Base-by-base conservation (phyloP, 192 early-diverging fungal genomes). In the Coemansia sp. region DNA sequence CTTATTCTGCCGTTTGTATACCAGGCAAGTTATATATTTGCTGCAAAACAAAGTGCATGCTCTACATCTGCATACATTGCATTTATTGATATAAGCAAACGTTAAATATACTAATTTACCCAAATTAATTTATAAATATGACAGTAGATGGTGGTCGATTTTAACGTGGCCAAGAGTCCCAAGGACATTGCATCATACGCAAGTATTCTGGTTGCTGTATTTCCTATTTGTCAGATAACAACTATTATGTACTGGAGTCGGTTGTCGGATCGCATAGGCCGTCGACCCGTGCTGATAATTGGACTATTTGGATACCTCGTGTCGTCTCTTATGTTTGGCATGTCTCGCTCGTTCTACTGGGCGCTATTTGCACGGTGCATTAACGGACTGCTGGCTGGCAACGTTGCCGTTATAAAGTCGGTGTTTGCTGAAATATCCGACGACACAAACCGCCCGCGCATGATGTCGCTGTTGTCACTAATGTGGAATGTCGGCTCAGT, bases 381-480 rank as follows among this genome's bases (percentile, higher is more conserved):
- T 57, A 88, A 88, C 58, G 90, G 93, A 1, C 64, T 89, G 14
- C 65, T 91, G 19, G 91, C 89, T 66, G 92, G 85, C 3, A 92
- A 88, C 51, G 80, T 87, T 20, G 90, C 91, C 5, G 92, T 94
- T 12, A 85, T 89, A 28, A 93, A 94, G 67, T 89, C 88, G 20
- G 84, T 91, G 25, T 66, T 95, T 23, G 90, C 89, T 2, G 95
- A 97, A 80, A 87, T 97, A 36, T 88, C 93, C 25, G 93, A 94
- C 64, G 68, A 84, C 4, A 87, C 88, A 1, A 97, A 94, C 69
- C 87, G 88, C 61, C 74, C 87, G 9, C 79, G 85, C 15, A 90
- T 89, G 19, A 95, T 95, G 73, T 81, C 87, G 11, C 52, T 94
- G 22, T 85, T 91, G 73, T 90, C 89, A 21, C 85, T 90, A 19